These are phyloP conservation scores for Aspergillus neoniger DNA, from an alignment of 2,329 filamentous ascomycete genomes.

Conservation along the genomic window DNA sequence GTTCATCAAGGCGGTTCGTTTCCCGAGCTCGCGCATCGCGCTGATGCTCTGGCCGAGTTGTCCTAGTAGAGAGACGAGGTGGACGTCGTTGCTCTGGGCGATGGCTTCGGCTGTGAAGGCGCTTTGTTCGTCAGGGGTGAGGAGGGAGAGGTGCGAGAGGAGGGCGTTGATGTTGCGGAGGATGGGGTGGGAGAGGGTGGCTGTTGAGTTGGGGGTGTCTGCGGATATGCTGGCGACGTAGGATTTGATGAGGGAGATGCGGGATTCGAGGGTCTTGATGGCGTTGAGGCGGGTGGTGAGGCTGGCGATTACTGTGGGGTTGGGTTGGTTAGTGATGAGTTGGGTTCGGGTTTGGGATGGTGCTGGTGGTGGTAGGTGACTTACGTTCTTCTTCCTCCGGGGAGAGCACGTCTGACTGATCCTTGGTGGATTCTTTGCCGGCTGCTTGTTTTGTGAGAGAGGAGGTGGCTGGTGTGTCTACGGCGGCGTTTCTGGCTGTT, in stretches of 20 bases:
- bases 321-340: slow-evolving; percentile 5
- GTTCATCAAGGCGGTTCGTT: slow-evolving; percentile 69
- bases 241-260: slow-evolving; percentile 69
- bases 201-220: slow-evolving; percentile 37
- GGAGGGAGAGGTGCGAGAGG: slow-evolving; percentile 76
- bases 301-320: slow-evolving; percentile 51
- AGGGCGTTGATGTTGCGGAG: slow-evolving; percentile 87
- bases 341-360: background rate
- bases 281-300: slow-evolving; percentile 89
- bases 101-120: slow-evolving; percentile 70
- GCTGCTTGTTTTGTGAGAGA: slow-evolving; percentile 12
- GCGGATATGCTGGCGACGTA: slow-evolving; percentile 74
- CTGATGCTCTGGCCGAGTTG: slow-evolving; percentile 72
- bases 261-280: slow-evolving; percentile 84
- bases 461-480: slow-evolving; percentile 35
- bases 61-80: slow-evolving; percentile 74
- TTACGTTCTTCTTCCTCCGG: slow-evolving; percentile 66
- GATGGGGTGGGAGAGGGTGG: slow-evolving; percentile 68
- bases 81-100: slow-evolving; percentile 80
- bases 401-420: slow-evolving; percentile 44
- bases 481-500: slow-evolving; percentile 75
- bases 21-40: slow-evolving; percentile 71
- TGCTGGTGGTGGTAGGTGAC: background rate
- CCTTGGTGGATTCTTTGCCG: slow-evolving; percentile 31
- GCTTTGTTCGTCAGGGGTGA: slow-evolving; percentile 69